These are phyloP conservation scores for Paecilomyces sp. DNA, from an alignment of 2,329 filamentous ascomycete species.

Conservation along the genomic window DNA sequence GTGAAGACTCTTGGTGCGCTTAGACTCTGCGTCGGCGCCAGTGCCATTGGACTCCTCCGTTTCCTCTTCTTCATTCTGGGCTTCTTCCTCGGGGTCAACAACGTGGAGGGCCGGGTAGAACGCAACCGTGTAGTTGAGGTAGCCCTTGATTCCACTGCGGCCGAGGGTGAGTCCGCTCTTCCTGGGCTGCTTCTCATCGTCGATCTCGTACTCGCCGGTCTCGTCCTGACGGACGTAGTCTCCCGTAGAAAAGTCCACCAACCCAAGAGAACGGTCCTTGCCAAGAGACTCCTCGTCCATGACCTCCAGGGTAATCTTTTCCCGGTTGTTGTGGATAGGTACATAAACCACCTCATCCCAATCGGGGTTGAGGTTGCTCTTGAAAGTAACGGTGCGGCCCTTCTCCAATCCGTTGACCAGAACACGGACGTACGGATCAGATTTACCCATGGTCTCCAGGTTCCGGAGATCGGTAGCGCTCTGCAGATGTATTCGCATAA, in stretches of 20 bases:
- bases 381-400: conserved; percentile 86
- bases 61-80: conserved; percentile 42
- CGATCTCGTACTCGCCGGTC: conserved; percentile 69
- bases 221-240: conserved; percentile 76
- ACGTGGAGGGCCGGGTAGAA: conserved; percentile 89
- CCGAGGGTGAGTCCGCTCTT: conserved; percentile 65
- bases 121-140: conserved; percentile 70
- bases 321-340: conserved; percentile 75
- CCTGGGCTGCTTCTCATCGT: conserved; percentile 66
- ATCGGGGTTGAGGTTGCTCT: conserved; percentile 89
- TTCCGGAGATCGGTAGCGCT: conserved; percentile 78
- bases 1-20: conserved; percentile 16
- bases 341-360: conserved; percentile 96
- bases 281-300: conserved; percentile 94
- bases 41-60: conserved; percentile 24
- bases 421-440: conserved; percentile 87
- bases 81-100: conserved; percentile 71
- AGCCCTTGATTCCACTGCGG: conserved; percentile 69
- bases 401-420: conserved; percentile 86
- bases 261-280: conserved; percentile 80
- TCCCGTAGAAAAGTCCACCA: conserved; percentile 66
- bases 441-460: conserved; percentile 91
- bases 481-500: conserved; percentile 90
- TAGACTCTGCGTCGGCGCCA: conserved; percentile 20
- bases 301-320: conserved; percentile 82